phyloP scores from a whole-genome alignment of 108 stramenopile genomes.

The Cyclotella baltica region DNA sequence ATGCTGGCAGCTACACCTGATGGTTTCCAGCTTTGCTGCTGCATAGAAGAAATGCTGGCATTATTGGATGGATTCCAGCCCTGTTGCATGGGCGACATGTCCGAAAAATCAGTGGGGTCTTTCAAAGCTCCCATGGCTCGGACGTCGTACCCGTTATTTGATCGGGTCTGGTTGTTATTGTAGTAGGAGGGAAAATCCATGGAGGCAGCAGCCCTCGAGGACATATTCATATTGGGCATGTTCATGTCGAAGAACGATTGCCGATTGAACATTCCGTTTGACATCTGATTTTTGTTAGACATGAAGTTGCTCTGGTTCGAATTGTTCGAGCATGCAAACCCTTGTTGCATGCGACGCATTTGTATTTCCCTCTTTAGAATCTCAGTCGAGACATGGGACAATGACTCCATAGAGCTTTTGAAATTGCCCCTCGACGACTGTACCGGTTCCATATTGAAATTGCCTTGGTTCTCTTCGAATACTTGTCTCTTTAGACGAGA shows the following conservation, averaged over 20 bases:
- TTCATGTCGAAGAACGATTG: not conserved
- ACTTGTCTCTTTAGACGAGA: not conserved
- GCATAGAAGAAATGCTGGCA: not conserved
- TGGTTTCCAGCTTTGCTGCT: not conserved
- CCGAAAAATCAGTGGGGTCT: not conserved
- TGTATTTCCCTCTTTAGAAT: constrained; percentile 2
- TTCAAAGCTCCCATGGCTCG: not conserved
- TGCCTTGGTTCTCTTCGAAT: not conserved
- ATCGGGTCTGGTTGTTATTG: not conserved
- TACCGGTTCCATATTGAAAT: not conserved
- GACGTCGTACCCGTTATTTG: not conserved
- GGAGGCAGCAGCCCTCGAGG: not conserved
- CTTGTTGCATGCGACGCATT: constrained; percentile 4
- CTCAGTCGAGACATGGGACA: not conserved
- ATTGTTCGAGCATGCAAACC: not conserved
- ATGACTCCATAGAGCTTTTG: too few species aligned
- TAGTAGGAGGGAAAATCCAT: not conserved
- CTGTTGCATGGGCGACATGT: not conserved
- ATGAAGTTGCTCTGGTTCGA: too few species aligned
- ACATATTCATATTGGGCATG: not conserved
- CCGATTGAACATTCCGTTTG: too few species aligned
- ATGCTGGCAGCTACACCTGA: not conserved
- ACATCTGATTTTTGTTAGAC: too few species aligned
- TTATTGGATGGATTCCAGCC: not conserved
- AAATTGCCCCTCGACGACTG: too few species aligned